Conservation (phyloP, 352 stramenopile genomes). For the Pelagophyceae sp. region DNA sequence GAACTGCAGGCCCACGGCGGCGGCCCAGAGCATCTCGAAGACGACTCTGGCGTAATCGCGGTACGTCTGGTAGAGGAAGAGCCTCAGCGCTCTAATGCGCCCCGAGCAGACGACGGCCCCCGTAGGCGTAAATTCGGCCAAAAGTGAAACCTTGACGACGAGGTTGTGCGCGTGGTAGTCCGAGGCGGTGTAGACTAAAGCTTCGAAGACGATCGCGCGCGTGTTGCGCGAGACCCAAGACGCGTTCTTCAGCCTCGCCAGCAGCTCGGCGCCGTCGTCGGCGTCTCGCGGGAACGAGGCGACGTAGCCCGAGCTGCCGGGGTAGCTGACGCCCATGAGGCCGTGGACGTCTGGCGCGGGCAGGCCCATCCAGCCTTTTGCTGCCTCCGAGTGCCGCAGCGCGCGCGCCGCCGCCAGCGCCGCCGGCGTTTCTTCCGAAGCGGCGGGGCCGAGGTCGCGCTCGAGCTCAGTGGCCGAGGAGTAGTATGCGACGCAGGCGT, state of each 20-base stretch:
- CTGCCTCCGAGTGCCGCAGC: neutral
- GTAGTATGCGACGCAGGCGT: neutral
- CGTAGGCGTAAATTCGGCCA: slow-evolving; percentile 10
- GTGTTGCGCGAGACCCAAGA: neutral
- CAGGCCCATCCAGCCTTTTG: neutral
- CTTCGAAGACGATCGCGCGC: neutral
- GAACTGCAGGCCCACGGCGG: neutral
- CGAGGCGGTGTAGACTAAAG: neutral
- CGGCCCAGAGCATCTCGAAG: neutral
- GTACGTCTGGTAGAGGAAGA: slow-evolving; percentile 8
- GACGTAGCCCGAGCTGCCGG: neutral
- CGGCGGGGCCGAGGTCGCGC: neutral
- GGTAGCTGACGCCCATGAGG: neutral
- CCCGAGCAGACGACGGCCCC: slow-evolving; percentile 2
- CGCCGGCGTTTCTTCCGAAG: neutral
- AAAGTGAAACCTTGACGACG: neutral
- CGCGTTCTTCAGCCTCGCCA: neutral
- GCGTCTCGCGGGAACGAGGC: neutral
- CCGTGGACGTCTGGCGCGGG: neutral
- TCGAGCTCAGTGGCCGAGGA: neutral
- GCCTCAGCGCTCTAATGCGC: neutral
- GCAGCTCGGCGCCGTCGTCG: neutral
- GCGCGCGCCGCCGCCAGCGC: neutral
- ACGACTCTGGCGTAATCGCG: neutral
- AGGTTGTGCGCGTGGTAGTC: slow-evolving; percentile 7